Base-by-base conservation (phyloP, 179 eudicot species). In the Gypsophila paniculata region DNA sequence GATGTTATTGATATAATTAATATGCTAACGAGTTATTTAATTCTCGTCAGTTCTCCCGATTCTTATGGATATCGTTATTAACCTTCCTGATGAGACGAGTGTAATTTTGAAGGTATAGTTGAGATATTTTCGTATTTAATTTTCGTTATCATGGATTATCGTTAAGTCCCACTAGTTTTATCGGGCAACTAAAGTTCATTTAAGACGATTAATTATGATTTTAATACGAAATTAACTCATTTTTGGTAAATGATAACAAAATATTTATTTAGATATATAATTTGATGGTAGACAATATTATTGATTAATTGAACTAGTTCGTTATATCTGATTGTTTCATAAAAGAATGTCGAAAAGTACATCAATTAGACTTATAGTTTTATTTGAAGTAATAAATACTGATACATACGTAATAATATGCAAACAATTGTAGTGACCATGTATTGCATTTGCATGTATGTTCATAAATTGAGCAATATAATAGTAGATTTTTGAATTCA, bases 21-120 rank as follows among this genome's bases (percentile, higher is more conserved):
- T 48, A 18, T 60, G n/a, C n/a, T n/a, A 49, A 13, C 23, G 34
- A 8, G 38, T 60, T 44, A 46, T 58, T 17, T 61, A 10, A 68
- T 55, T 8, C 39, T 79, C 2, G 15, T 58, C 93, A 94, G 99
- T 91, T 85, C 96, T 94, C 78, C 99, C 99, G 0, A 86, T 91
- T 48, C 92, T 86, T 9, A 66, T 90, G 81, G 98, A 93, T 76
- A 82, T 93, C 46, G 85, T 84, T 5, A 86, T 93, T 32, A 82
- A 83, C 61, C 97, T 94, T 36, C 89, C 97, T 0, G 99, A 94
- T 72, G 99, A 89, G 21, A 88, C 91, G 22, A 83, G 74, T 65
- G 87, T 91, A 71, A 53, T 91, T 23, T 74, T 91, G 57, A 94
- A 94, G 97, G 99, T 93, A 81, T 73, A 88, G 7, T 26, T 38